Evolutionary conservation across 495 filamentous ascomycete genomes (phyloP), one percentile per base, ranked within the genome.

Genomic region (Jackrogersella multiformis): DNA sequence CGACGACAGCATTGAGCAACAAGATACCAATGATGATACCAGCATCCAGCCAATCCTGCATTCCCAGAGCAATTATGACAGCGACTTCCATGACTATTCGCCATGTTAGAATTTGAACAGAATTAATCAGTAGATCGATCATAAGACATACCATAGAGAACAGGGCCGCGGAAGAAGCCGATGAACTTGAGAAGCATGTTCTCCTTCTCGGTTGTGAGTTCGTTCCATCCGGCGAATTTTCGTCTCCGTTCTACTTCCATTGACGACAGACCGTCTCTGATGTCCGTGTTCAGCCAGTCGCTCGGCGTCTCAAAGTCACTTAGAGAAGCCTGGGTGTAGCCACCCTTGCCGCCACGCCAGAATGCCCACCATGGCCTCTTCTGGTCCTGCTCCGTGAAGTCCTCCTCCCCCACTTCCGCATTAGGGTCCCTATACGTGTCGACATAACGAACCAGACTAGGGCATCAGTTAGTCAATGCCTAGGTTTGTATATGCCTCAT

Each of bases 21-120:
- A 93, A 74, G 65, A 93, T 92, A 78, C 87, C 90, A 58, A 90
- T 89, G 75, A 93, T 92, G 64, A 93, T 89, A 82, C 90, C 90
- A 49, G 90, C 89, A 73, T 92, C 90, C 58, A 93, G 81, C 89
- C 89, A 93, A 68, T 92, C 90, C 77, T 85, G 85, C 72, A 93
- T 87, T 86, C 89, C 90, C 76, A 89, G 87, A 76, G 90, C 89
- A 68, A 93, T 81, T 35, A 92, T 79, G 65, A 91, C 89, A 81
- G 90, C 90, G 69, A 93, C 75, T 87, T 93, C 89, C 90, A 93
- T 92, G 75, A 92, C 90, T 93, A 69, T 60, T 55, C 9, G 15
- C 6, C 38, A 28, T 45, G 65, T 81, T 69, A 80, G 74, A 41
- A 32, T 23, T 39, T 12, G 42, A 42, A 15, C 34, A 18, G 48